Evolutionary conservation across 2,329 filamentous ascomycete genomes (phyloP).

Genomic region (Fusarium longipes): DNA sequence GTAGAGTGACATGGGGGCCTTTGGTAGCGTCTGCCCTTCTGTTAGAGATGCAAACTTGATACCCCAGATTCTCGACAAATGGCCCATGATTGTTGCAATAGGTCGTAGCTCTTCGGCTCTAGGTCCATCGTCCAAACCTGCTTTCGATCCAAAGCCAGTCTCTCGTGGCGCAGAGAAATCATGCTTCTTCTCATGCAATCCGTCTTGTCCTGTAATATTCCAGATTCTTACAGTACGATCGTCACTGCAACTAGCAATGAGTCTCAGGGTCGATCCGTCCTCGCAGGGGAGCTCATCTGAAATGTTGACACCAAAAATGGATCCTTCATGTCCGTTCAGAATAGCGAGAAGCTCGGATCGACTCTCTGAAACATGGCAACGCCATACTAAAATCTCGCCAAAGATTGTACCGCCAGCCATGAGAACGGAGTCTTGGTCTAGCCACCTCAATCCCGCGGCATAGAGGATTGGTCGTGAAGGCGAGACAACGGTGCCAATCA

Average conservation of each 20-base stretch:
- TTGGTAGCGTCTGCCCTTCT: constrained; percentile 26
- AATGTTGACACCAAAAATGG: constrained; percentile 89
- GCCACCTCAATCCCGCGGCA: constrained; percentile 78
- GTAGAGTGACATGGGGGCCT: constrained; percentile 63
- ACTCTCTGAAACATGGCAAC: constrained; percentile 60
- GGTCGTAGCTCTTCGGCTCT: constrained; percentile 48
- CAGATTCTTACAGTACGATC: constrained; percentile 90
- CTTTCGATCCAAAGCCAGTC: constrained; percentile 69
- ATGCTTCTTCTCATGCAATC: constrained; percentile 2
- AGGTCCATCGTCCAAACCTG: constrained; percentile 39
- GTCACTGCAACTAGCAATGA: constrained; percentile 95
- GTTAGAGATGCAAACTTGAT: constrained; percentile 70
- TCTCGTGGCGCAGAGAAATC: constrained; percentile 57
- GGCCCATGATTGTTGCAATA: constrained; percentile 83
- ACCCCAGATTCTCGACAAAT: constrained; percentile 90
- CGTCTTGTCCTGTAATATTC: constrained; percentile 74
- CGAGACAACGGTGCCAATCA: constrained; percentile 64
- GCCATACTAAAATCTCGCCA: constrained; percentile 93
- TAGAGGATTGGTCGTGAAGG: constrained; percentile 88
- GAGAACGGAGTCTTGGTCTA: constrained; percentile 69
- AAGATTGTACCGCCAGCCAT: constrained; percentile 93
- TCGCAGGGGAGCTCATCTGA: constrained; percentile 62
- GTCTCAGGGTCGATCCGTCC: constrained; percentile 58
- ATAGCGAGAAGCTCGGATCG: constrained; percentile 60
- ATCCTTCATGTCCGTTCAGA: constrained; percentile 83